Evolutionary conservation across 2,329 filamentous ascomycete species (phyloP).

Genomic region (Ceratocystis albifundus): DNA sequence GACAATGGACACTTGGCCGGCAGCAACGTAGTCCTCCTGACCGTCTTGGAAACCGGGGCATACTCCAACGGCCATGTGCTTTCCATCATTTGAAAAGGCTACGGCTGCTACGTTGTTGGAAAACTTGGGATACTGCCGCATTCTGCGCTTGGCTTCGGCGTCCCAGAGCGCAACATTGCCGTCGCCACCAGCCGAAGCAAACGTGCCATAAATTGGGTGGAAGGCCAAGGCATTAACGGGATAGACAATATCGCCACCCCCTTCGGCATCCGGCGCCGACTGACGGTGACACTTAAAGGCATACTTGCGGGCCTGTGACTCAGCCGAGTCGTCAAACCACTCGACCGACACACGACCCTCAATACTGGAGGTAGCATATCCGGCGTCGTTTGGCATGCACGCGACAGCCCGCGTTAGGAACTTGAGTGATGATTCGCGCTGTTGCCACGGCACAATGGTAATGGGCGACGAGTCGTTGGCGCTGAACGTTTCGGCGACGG

Average conservation of each 20-base stretch:
- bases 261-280: constrained; percentile 46
- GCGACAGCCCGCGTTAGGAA: constrained; percentile 89
- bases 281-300: constrained; percentile 98
- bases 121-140: constrained; percentile 80
- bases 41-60: constrained; percentile 84
- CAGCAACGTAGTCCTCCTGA: constrained; percentile 62
- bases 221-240: constrained; percentile 85
- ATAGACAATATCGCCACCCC: constrained; percentile 64
- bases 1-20: constrained; percentile 64
- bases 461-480: constrained; percentile 37
- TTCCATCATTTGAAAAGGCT: constrained; percentile 66
- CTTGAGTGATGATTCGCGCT: constrained; percentile 84
- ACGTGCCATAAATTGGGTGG: constrained; percentile 71
- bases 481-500: constrained; percentile 47
- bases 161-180: constrained; percentile 91
- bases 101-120: constrained; percentile 66
- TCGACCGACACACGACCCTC: constrained; percentile 94
- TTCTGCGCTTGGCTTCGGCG: constrained; percentile 75
- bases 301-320: constrained; percentile 87
- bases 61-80: constrained; percentile 64
- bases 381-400: constrained; percentile 93
- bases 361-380: constrained; percentile 85
- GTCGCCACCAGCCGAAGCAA: constrained; percentile 81
- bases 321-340: constrained; percentile 84
- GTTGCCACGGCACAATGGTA: constrained; percentile 71